A percentile compares a stretch with the other conserved stretches of the same genome.
phyloP scores from a whole-genome alignment of 1,139 yeast species.

The Candida neerlandica region DNA sequence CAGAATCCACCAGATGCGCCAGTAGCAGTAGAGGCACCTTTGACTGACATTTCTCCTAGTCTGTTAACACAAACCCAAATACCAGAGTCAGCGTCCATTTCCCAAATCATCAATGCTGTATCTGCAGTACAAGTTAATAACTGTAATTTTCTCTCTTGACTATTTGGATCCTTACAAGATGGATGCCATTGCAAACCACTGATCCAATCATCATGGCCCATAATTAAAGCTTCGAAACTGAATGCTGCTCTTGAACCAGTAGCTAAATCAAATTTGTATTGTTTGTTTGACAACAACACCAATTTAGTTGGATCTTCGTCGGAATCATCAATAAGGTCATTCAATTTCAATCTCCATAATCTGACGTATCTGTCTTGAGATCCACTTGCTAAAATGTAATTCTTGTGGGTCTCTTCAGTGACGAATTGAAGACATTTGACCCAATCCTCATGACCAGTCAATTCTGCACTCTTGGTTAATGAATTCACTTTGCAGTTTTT shows the following conservation, averaged over 20 bases:
- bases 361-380: conserved; percentile 90
- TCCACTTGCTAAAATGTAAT: conserved; percentile 74
- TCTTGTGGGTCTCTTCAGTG: conserved; percentile 46
- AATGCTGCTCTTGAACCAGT: conserved; percentile 49
- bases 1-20: conserved; percentile 98
- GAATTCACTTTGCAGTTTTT: conserved; percentile 15
- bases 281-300: conserved; percentile 62
- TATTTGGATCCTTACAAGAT: conserved; percentile 9
- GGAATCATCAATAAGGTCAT: conserved; percentile 57
- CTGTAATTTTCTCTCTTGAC: conserved; percentile 42
- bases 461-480: conserved; percentile 48
- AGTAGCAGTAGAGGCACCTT: conserved; percentile 97
- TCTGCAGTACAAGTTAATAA: conserved; percentile 90
- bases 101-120: conserved; percentile 95
- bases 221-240: conserved; percentile 86
- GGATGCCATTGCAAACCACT: conserved; percentile 85
- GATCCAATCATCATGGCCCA: conserved; percentile 99
- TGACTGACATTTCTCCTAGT: conserved; percentile 88
- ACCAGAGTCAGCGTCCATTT: conserved; percentile 82
- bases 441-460: conserved; percentile 96
- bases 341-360: conserved; percentile 72
- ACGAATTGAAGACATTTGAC: conserved; percentile 71
- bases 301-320: conserved; percentile 60
- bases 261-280: conserved; percentile 52
- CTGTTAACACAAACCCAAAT: conserved; percentile 85